A percentile compares a stretch with the other conserved stretches of the same genome.
phyloP scores from a whole-genome alignment of 441 rosid species.

The Raphanus hybrid region DNA sequence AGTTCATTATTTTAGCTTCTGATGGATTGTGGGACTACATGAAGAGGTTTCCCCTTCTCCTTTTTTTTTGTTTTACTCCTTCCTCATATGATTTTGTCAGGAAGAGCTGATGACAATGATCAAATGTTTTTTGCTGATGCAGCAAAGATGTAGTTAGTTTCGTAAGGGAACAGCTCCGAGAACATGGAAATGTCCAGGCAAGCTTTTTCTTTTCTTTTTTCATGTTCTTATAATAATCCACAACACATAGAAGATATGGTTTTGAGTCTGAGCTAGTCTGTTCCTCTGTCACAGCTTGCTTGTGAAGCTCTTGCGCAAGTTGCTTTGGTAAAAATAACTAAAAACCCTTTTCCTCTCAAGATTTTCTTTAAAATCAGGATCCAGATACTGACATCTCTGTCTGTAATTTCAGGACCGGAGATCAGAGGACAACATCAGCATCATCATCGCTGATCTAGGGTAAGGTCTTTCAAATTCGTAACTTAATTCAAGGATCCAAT shows the following conservation, averaged over 20 bases:
- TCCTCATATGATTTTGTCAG: not conserved
- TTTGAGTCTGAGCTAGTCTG: slow-evolving; percentile 12
- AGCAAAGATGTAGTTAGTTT: slow-evolving; percentile 78
- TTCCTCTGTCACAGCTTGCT: slow-evolving; percentile 65
- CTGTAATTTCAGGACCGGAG: slow-evolving; percentile 60
- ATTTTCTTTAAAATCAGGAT: slow-evolving; percentile 4
- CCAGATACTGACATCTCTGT: slow-evolving; percentile 3
- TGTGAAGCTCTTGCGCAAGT: slow-evolving; percentile 81
- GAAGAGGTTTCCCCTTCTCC: slow-evolving; percentile 53
- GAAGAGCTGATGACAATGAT: slow-evolving; percentile 25
- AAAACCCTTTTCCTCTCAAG: slow-evolving; percentile 21
- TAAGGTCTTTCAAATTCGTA: slow-evolving; percentile 34
- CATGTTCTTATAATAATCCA: not conserved
- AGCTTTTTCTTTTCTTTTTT: slow-evolving; percentile 1
- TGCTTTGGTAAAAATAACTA: slow-evolving; percentile 69
- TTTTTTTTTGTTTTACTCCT: not conserved
- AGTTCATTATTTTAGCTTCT: slow-evolving; percentile 81
- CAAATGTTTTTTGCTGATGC: slow-evolving; percentile 38
- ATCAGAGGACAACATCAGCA: slow-evolving; percentile 86
- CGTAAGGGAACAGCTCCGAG: slow-evolving; percentile 76
- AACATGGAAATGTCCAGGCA: slow-evolving; percentile 97
- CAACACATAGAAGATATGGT: not conserved
- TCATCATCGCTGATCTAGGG: slow-evolving; percentile 92
- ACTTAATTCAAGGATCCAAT: not conserved
- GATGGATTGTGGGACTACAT: slow-evolving; percentile 99